Evolutionary conservation across 2,329 filamentous ascomycete genomes (phyloP).

Genomic region (Cryoendolithus antarcticus): DNA sequence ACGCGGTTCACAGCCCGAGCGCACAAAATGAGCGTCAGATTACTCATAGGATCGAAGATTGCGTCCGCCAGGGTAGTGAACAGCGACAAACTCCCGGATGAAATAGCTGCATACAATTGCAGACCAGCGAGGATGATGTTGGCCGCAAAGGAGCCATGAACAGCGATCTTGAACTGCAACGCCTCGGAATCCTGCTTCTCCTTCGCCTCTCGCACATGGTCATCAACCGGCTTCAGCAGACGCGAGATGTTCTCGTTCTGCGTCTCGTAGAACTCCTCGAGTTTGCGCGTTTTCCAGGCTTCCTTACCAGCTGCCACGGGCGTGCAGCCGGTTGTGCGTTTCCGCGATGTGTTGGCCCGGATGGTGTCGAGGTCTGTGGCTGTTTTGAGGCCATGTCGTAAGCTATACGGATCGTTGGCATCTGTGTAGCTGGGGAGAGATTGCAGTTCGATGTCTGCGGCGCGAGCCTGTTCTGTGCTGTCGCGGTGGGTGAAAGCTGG

Average conservation of each 20-base stretch:
- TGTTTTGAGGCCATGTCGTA: constrained; percentile 67
- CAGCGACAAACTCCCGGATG: constrained; percentile 81
- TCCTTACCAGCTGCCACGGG: constrained; percentile 32
- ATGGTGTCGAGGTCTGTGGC: constrained; percentile 64
- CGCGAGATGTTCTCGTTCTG: constrained; percentile 93
- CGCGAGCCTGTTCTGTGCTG: constrained; percentile 16
- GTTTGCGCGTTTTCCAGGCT: constrained; percentile 37
- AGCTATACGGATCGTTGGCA: constrained; percentile 69
- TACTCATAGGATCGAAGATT: constrained; percentile 84
- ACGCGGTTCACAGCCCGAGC: constrained; percentile 81
- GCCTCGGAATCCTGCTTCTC: constrained; percentile 73
- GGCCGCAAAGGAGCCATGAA: constrained; percentile 58
- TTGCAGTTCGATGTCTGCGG: constrained; percentile 33
- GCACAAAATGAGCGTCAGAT: constrained; percentile 73
- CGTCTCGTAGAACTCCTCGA: constrained; percentile 73
- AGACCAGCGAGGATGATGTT: constrained; percentile 29
- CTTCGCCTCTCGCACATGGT: constrained; percentile 70
- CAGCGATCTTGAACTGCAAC: constrained; percentile 58
- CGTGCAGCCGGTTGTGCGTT: constrained; percentile 40
- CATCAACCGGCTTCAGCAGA: constrained; percentile 82
- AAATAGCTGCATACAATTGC: constrained; percentile 78
- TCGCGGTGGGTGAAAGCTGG: constrained; percentile 22
- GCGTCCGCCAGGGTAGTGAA: constrained; percentile 97
- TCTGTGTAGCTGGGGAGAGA: constrained; percentile 44
- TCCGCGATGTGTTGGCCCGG: constrained; percentile 66